Evolutionary conservation across 2,329 filamentous ascomycete genomes (phyloP), one percentile per base, ranked within the genome.

Genomic region (Cladosporium sp.): DNA sequence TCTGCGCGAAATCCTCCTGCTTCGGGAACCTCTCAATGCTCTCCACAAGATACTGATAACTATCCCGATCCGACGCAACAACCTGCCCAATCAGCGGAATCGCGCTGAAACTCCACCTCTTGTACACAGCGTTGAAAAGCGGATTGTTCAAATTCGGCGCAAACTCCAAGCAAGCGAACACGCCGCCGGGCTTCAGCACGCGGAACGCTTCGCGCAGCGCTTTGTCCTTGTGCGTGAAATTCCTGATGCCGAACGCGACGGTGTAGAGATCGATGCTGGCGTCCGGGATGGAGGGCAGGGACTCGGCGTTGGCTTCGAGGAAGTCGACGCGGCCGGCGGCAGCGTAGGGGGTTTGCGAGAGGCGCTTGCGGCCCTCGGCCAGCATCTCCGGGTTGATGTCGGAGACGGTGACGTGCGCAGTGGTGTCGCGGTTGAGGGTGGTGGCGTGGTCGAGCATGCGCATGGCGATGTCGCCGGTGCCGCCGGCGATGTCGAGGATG

Each of bases 351-450:
- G 87, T 89, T 28, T 83, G 72, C 26, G 88, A 81, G 24, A 92
- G 89, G 69, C 95, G 90, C 78, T 94, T 91, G 70, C 87, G 86
- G 65, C 95, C 95, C 74, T 97, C 95, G 12, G 87, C 87, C 0
- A 99, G 86, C 95, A 99, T 99, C 71, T 92, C 88, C 0, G 92
- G 87, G 81, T 99, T 99, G 82, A 99, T 99, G 81, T 99, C 95
- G 58, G 92, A 90, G 74, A 98, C 92, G 47, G 91, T 97, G 71
- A 99, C 92, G 76, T 87, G 89, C 6, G 93, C 92, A 72, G 90
- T 85, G 21, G 87, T 85, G 80, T 97, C 94, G 76, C 87, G 82
- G 83, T 96, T 92, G 76, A 96, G 84, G 68, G 86, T 86, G 59
- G 92, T 91, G 28, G 92, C 89, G 77, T 97, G 92, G 80, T 94